These are phyloP conservation scores for Coemansia linderi DNA, from an alignment of 371 early-diverging fungal species.

Conservation along the genomic window DNA sequence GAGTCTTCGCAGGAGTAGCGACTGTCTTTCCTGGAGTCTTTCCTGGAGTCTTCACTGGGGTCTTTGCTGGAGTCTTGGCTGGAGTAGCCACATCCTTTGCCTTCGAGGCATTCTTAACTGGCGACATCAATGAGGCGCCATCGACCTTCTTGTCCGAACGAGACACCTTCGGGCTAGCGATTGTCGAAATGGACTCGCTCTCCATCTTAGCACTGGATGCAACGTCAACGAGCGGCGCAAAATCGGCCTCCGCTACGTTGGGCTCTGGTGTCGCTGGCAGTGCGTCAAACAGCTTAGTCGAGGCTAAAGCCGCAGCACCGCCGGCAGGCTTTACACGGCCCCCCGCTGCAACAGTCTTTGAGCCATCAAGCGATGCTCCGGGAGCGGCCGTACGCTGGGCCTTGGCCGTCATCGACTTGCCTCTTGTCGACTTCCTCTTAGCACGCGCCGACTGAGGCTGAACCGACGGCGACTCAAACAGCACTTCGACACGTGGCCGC, in stretches of 20 bases:
- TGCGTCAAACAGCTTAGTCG: slow-evolving; percentile 25
- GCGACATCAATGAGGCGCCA: not conserved
- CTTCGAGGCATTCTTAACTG: not conserved
- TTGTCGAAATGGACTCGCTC: not conserved
- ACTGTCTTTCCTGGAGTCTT: not conserved
- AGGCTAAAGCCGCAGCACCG: not conserved
- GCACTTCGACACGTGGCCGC: slow-evolving; percentile 36
- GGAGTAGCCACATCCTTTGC: not conserved
- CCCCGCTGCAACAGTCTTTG: slow-evolving; percentile 18
- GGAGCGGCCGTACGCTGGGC: slow-evolving; percentile 23
- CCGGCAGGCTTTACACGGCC: slow-evolving; percentile 5
- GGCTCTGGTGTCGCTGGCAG: not conserved
- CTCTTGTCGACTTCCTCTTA: slow-evolving; percentile 17
- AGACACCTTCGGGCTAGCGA: not conserved
- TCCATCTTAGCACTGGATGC: not conserved
- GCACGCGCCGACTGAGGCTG: slow-evolving; percentile 13
- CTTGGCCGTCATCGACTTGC: slow-evolving; percentile 28
- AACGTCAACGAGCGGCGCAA: slow-evolving; percentile 3
- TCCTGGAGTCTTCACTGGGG: not conserved
- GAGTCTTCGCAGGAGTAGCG: not conserved
- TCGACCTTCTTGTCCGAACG: not conserved
- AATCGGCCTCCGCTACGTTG: not conserved
- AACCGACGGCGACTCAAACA: slow-evolving; percentile 30
- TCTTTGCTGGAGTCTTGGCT: not conserved
- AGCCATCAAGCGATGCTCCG: slow-evolving; percentile 11